phyloP scores from a whole-genome alignment of 345 rosid genomes.

The thale cress (Arabidopsis thaliana) region DNA sequence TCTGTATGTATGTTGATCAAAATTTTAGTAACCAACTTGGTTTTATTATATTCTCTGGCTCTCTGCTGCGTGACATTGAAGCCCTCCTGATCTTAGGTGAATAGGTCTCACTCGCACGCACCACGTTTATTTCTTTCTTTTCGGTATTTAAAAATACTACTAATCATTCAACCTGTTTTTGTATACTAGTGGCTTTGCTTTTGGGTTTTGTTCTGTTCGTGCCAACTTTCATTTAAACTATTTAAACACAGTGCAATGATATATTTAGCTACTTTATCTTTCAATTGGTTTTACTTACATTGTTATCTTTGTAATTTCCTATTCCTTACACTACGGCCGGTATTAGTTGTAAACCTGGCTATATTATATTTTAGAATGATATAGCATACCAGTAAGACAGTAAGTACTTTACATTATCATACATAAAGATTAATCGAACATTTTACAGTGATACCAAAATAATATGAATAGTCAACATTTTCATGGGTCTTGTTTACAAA shows the following conservation, averaged over 20 bases:
- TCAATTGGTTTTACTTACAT: not conserved
- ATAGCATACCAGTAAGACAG: not conserved
- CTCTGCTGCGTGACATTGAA: conserved; percentile 15
- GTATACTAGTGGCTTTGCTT: conserved; percentile 23
- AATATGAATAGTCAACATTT: conserved; percentile 2
- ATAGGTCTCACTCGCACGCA: not conserved
- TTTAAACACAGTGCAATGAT: not conserved
- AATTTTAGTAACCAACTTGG: not conserved
- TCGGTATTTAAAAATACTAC: not conserved
- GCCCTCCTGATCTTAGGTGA: conserved; percentile 15
- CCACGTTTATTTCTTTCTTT: not conserved
- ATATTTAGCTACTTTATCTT: not conserved
- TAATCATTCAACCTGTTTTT: conserved; percentile 12
- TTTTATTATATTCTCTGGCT: not conserved
- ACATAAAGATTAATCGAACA: not conserved
- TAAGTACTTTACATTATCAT: not conserved
- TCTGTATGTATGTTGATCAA: not conserved
- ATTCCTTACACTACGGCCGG: not conserved
- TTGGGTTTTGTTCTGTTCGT: conserved; percentile 12
- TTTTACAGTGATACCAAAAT: not conserved
- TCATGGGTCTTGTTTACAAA: conserved; percentile 2
- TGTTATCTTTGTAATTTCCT: not conserved
- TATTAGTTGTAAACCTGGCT: not conserved
- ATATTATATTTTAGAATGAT: not conserved
- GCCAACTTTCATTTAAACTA: conserved; percentile 10